Percentiles rank a stretch among this genome's conserved stretches.
phyloP scores from a whole-genome alignment of 305 asterid genomes.

The Fraxinus velutina region DNA sequence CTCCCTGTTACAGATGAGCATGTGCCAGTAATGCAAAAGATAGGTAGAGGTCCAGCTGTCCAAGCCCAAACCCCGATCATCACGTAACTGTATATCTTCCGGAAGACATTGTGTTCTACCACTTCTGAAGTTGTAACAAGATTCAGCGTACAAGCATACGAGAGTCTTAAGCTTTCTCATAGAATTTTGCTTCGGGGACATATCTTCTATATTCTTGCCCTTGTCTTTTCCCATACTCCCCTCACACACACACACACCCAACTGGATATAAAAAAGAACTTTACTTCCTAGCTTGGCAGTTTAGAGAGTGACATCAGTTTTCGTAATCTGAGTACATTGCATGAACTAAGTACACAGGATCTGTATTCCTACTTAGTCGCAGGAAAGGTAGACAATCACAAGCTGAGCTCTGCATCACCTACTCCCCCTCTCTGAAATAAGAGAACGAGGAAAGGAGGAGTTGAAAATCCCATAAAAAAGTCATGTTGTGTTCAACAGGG shows the following conservation, averaged over 20 bases:
- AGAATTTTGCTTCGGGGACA: not conserved
- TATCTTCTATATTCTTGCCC: not conserved
- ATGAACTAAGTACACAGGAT: not conserved
- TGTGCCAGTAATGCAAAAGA: not conserved
- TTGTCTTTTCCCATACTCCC: not conserved
- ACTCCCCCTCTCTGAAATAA: not conserved
- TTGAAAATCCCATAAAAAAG: not conserved
- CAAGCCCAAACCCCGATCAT: not conserved
- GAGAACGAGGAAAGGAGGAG: not conserved
- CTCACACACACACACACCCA: not conserved
- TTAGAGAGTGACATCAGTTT: not conserved
- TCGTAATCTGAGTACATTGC: not conserved
- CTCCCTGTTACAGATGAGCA: not conserved
- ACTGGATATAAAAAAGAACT: not conserved
- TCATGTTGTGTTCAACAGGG: not conserved
- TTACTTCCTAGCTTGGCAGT: not conserved
- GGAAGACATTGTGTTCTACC: not conserved
- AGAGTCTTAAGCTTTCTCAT: not conserved
- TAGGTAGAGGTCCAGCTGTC: not conserved
- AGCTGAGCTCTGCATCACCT: not conserved
- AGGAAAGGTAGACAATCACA: not conserved
- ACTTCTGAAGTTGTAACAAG: not conserved
- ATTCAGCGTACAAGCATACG: not conserved
- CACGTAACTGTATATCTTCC: not conserved
- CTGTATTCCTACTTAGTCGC: not conserved